Conservation (phyloP, 1,139 yeast genomes). For the Scheffersomyces illinoinensis region DNA sequence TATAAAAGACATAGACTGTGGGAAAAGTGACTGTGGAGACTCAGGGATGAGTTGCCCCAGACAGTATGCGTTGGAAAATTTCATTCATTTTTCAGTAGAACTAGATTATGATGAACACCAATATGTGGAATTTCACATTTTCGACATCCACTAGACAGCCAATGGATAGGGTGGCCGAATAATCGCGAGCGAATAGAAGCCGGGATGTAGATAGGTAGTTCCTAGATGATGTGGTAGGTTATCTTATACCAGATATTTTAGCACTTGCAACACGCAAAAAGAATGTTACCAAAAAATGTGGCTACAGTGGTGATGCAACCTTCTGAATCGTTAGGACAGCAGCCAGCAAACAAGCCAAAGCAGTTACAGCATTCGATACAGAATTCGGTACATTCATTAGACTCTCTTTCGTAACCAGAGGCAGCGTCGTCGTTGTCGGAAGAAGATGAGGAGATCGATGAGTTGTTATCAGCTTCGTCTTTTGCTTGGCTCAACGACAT, state of each 20-base stretch:
- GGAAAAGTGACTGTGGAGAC: background rate
- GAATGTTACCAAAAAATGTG: slow-evolving; percentile 38
- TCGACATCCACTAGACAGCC: background rate
- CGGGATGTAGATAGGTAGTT: background rate
- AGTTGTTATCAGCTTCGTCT: slow-evolving; percentile 4
- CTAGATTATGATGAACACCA: background rate
- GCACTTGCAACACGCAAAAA: slow-evolving; percentile 37
- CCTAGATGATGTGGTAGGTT: background rate
- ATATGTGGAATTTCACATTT: background rate
- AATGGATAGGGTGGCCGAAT: background rate
- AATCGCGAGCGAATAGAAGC: background rate
- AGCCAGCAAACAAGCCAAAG: slow-evolving; percentile 42
- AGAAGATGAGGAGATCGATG: background rate
- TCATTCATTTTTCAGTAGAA: background rate
- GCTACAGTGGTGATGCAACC: slow-evolving; percentile 42
- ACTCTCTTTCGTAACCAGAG: slow-evolving; percentile 37
- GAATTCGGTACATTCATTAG: slow-evolving; percentile 47
- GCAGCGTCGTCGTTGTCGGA: slow-evolving; percentile 23
- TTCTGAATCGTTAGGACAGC: slow-evolving; percentile 45
- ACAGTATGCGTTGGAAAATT: background rate
- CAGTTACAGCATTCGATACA: slow-evolving; percentile 41
- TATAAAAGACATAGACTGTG: background rate
- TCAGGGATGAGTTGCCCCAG: background rate
- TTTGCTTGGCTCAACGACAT: slow-evolving; percentile 7
- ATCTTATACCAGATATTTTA: background rate